These are phyloP conservation scores for Posidonia oceanica DNA, from an alignment of 116 monocot species.

Conservation along the genomic window DNA sequence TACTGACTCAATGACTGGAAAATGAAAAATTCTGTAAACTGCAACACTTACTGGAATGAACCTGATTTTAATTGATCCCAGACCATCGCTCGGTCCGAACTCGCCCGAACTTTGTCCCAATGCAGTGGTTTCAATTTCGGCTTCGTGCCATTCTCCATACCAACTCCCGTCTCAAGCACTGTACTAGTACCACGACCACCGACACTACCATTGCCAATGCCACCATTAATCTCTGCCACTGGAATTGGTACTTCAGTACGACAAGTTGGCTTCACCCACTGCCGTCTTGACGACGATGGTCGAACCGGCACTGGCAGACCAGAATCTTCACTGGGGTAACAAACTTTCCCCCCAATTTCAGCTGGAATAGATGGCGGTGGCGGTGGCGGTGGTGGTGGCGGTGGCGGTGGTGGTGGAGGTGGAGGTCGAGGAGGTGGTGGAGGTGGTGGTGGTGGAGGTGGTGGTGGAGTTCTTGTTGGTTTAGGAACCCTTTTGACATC, in stretches of 20 bases:
- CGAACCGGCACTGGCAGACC: slow-evolving; percentile 7
- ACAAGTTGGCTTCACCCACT: slow-evolving; percentile 47
- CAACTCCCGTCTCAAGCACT: slow-evolving; percentile 7
- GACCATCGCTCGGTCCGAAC: slow-evolving; percentile 74
- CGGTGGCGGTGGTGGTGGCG: background rate
- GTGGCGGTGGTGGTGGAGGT: slow-evolving; percentile 22
- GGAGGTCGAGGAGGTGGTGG: slow-evolving; percentile 15
- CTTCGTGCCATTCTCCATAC: slow-evolving; percentile 22
- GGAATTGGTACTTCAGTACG: slow-evolving; percentile 25
- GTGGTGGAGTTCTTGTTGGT: background rate
- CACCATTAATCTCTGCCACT: slow-evolving; percentile 12
- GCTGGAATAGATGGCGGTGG: slow-evolving; percentile 8
- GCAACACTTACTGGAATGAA: slow-evolving; percentile 64
- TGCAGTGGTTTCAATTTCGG: slow-evolving; percentile 84
- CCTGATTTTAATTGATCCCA: slow-evolving; percentile 94
- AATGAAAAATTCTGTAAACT: background rate
- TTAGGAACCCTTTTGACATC: slow-evolving; percentile 39
- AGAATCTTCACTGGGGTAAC: slow-evolving; percentile 1
- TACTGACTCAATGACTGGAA: background rate
- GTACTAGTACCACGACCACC: slow-evolving; percentile 16
- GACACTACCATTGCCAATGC: background rate
- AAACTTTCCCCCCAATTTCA: background rate
- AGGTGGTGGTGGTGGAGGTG: slow-evolving; percentile 13
- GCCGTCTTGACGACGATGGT: slow-evolving; percentile 41
- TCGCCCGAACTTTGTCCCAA: slow-evolving; percentile 87